Base-by-base conservation (phyloP, 371 early-diverging fungal species). In the Fennellomyces sp. region DNA sequence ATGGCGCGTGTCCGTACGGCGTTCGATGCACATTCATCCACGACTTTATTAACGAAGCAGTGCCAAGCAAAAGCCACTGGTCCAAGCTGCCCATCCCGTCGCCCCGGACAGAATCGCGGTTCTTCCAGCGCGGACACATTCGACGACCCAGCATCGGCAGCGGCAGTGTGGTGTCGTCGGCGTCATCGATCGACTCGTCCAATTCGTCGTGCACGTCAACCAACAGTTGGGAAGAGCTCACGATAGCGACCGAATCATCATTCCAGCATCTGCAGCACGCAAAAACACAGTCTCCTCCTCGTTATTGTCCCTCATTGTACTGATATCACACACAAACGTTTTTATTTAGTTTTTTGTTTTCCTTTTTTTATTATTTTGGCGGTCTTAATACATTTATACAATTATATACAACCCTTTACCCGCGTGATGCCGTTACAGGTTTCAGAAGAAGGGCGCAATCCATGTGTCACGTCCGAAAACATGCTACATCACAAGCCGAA, bases 1-100 rank as follows among this genome's bases (percentile, higher is more conserved):
- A 90, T 23, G 98, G 97, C n/a, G 72, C 81, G 15, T 99, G 99
- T 72, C 91, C 91, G 4, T 99, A 97, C 74, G 97, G 95, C 12
- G 84, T 85, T 31, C 93, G 94, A 60, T 99, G 99, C 73, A 95
- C 97, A 50, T 99, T 97, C 82, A 92, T 96, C 26, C 99, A 99
- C 67, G 71, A 72, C 31, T 48, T 25, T 27, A 28, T 23, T 23
- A 45, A 13, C 35, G 13, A 6, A 33, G 35, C 33, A 8, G 28
- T 25, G 33, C 28, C 55, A 29, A 50, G n/a, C 17, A 28, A 50
- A 2, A 39, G 27, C 27, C 41, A 60, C 28, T 60, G 60, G 60
- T 38, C 35, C 1, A 38, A 29, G 28, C 25, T 45, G 31, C 61
- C 61, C 13, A 55, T 61, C 12, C 65, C 65, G 13, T 41, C 63